Base-by-base conservation (phyloP, 2,329 filamentous ascomycete genomes). In the Diaporthe destruens region DNA sequence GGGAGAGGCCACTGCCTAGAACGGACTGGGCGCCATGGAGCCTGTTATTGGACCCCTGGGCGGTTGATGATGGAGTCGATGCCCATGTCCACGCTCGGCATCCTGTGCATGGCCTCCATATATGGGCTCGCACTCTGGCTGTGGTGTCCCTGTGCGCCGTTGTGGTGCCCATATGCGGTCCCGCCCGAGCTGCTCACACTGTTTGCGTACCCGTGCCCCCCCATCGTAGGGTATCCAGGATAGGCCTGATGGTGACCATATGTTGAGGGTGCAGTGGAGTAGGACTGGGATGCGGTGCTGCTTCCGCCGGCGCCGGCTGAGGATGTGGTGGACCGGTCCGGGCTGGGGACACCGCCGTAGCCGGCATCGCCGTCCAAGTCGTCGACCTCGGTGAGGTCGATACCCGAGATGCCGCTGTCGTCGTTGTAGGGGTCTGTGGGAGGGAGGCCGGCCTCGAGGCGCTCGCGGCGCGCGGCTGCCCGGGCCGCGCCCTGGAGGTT, bases 401-500 rank as follows among this genome's bases (percentile, higher is more conserved):
- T 87, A 81, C 86, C 87, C 80, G 88, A 91, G 84, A 93, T 89
- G 79, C 90, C 91, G 84, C 90, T 92, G 84, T 94, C 92, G 84
- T 93, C 92, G 84, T 89, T 88, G 85, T 89, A 89, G 82, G 83
- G 85, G 81, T 82, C 80, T 54, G 83, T 78, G 72, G 79, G 77
- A 20, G 73, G 73, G 75, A 86, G 82, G 67, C 83, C 82, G 42
- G 82, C 83, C 82, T 87, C 87, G 77, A 89, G 83, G 74, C 89
- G 89, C 83, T 91, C 91, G 78, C 91, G 91, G 76, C 91, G 89
- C 72, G 89, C 86, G 72, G 88, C 90, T 71, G 91, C 88, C 74
- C 93, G 89, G 75, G 91, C 87, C 68, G 90, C 89, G 77, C 91
- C 90, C 80, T 92, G 91, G 72, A 96, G 87, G 81, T 94, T 95